phyloP scores from a whole-genome alignment of 2,329 filamentous ascomycete species.

The Rhynchosporium secalis region DNA sequence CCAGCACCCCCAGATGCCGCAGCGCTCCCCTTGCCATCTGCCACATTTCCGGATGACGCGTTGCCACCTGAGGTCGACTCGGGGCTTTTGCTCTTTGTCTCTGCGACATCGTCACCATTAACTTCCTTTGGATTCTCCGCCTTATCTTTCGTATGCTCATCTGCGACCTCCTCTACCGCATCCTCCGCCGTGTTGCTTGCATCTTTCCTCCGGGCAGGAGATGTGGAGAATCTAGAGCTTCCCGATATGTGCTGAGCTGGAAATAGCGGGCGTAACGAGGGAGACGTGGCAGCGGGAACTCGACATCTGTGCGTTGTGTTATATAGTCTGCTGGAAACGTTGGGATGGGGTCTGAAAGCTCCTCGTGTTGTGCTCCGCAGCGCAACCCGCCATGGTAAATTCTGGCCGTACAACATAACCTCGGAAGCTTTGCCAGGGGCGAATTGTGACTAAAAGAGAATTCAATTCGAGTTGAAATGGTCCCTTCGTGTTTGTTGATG shows the following conservation, averaged over 20 bases:
- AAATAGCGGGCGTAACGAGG: conserved; percentile 63
- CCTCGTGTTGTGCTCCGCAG: conserved; percentile 37
- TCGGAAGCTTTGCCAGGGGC: conserved; percentile 12
- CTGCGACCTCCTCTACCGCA: conserved; percentile 44
- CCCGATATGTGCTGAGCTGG: conserved; percentile 48
- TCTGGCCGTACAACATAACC: conserved; percentile 63
- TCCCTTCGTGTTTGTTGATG: not conserved
- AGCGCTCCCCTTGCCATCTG: conserved; percentile 36
- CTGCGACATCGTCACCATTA: conserved; percentile 47
- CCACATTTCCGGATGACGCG: conserved; percentile 33
- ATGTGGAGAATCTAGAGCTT: conserved; percentile 48
- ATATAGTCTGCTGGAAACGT: conserved; percentile 31
- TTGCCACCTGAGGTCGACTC: conserved; percentile 32
- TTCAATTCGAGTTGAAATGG: not conserved
- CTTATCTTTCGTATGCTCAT: conserved; percentile 44
- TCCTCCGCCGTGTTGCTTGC: conserved; percentile 37
- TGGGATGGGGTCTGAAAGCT: conserved; percentile 27
- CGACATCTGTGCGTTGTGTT: conserved; percentile 28
- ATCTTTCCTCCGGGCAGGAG: conserved; percentile 53
- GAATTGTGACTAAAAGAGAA: not conserved
- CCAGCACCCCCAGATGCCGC: conserved; percentile 33
- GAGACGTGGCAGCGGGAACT: conserved; percentile 60
- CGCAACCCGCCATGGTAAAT: conserved; percentile 64
- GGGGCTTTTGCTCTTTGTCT: conserved; percentile 39
- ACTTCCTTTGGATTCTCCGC: conserved; percentile 39